These are phyloP conservation scores for Phytophthora pisi DNA, from an alignment of 352 stramenopile species.

Conservation along the genomic window DNA sequence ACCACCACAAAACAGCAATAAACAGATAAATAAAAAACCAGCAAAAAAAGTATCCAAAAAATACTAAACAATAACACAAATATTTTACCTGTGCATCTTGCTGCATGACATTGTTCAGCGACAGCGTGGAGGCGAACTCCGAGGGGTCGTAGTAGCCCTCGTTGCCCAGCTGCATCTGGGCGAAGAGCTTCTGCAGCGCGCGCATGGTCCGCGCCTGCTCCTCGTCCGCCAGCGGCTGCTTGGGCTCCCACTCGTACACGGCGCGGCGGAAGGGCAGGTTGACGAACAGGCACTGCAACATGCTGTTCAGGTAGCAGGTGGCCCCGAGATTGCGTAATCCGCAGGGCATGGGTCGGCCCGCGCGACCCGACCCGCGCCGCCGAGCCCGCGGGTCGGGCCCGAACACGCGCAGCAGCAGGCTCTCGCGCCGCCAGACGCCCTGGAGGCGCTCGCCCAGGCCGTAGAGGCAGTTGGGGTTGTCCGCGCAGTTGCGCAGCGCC, in stretches of 20 bases:
- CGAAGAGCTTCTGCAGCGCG: constrained; percentile 85
- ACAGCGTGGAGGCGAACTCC: constrained; percentile 80
- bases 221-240: constrained; percentile 45
- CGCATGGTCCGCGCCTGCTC: constrained; percentile 77
- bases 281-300: constrained; percentile 87
- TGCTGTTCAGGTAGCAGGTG: constrained; percentile 91
- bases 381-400: constrained; percentile 74
- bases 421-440: constrained; percentile 72
- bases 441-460: constrained; percentile 80
- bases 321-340: constrained; percentile 85
- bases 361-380: constrained; percentile 18
- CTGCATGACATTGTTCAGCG: constrained; percentile 83
- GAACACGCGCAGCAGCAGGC: constrained; percentile 57
- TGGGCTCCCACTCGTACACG: constrained; percentile 83
- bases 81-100: constrained; percentile 83
- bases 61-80: constrained; percentile 5
- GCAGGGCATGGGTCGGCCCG: constrained; percentile 37
- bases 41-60: constrained; percentile 1
- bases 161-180: constrained; percentile 80
- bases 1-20: constrained; percentile 2
- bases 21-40: constrained; percentile 7
- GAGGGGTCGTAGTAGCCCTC: constrained; percentile 74
- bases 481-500: constrained; percentile 65
- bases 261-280: constrained; percentile 72
- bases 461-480: constrained; percentile 90